Percentiles rank a stretch among this genome's conserved stretches.
Evolutionary conservation across 768 basidiomycete species (phyloP).

Genomic region (Calocybe gangraenosa): DNA sequence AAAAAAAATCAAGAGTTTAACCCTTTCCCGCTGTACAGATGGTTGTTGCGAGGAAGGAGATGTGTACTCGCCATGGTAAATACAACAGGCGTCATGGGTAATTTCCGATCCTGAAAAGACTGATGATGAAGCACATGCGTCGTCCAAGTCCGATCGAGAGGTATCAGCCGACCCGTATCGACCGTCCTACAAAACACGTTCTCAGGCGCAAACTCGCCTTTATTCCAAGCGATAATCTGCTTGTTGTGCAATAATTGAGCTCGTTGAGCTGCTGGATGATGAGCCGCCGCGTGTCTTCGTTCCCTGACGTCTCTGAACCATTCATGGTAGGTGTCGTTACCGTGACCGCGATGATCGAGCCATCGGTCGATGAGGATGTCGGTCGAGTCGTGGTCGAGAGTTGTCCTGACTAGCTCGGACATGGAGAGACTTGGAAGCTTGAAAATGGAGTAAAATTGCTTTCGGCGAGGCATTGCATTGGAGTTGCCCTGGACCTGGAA

Average conservation of each 20-base stretch:
- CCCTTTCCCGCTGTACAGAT: no score
- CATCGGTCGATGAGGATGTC: slow-evolving; percentile 81
- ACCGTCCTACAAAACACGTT: slow-evolving; percentile 78
- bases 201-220: slow-evolving; percentile 75
- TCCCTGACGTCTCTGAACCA: slow-evolving; percentile 74
- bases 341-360: slow-evolving; percentile 63
- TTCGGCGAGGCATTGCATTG: slow-evolving; percentile 42
- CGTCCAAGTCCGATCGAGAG: slow-evolving; percentile 78
- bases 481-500: no score
- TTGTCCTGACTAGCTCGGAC: slow-evolving; percentile 77
- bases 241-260: no score
- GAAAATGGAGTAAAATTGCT: slow-evolving; percentile 57
- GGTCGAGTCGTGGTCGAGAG: slow-evolving; percentile 70
- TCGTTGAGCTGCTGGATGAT: slow-evolving; percentile 30
- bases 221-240: slow-evolving; percentile 55
- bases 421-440: slow-evolving; percentile 64
- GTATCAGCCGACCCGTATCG: slow-evolving; percentile 73
- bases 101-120: slow-evolving; percentile 67
- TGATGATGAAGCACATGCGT: slow-evolving; percentile 78
- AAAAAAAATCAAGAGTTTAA: slow-evolving; percentile 6
- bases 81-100: slow-evolving; percentile 77
- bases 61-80: slow-evolving; percentile 73
- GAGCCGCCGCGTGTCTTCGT: slow-evolving; percentile 44
- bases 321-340: slow-evolving; percentile 68
- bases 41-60: no score